Evolutionary conservation across 2,329 filamentous ascomycete genomes (phyloP).

Genomic region (Fusarium sp.): DNA sequence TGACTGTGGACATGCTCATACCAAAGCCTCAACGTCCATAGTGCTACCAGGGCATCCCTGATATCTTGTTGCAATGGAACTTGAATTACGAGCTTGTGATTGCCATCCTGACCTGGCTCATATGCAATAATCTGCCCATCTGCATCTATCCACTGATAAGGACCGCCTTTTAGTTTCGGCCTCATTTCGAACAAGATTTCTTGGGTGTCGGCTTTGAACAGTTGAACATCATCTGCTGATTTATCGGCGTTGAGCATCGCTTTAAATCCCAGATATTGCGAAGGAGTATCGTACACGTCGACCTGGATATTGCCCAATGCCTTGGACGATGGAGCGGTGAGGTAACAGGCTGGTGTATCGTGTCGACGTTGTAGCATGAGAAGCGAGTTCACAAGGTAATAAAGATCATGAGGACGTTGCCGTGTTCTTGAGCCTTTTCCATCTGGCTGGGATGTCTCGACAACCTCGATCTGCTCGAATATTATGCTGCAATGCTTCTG

Average conservation of each 20-base stretch:
- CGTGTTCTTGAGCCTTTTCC: background rate
- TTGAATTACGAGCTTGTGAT: background rate
- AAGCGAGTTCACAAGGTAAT: conserved; percentile 22
- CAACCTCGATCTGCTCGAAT: conserved; percentile 20
- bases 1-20: background rate
- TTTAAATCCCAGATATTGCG: background rate
- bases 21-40: conserved; percentile 30
- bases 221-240: background rate
- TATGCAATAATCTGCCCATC: background rate
- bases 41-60: conserved; percentile 12
- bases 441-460: background rate
- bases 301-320: conserved; percentile 21
- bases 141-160: conserved; percentile 17
- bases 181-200: conserved; percentile 9
- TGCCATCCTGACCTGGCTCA: background rate
- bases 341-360: conserved; percentile 9
- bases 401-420: background rate
- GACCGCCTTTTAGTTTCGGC: background rate
- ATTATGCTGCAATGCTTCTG: conserved; percentile 13
- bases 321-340: conserved; percentile 17
- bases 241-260: conserved; percentile 12
- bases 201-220: conserved; percentile 6
- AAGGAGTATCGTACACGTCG: background rate
- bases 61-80: background rate
- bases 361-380: background rate